These are phyloP conservation scores for Colletotrichum incanum DNA, from an alignment of 2,329 filamentous ascomycete genomes.

Conservation along the genomic window DNA sequence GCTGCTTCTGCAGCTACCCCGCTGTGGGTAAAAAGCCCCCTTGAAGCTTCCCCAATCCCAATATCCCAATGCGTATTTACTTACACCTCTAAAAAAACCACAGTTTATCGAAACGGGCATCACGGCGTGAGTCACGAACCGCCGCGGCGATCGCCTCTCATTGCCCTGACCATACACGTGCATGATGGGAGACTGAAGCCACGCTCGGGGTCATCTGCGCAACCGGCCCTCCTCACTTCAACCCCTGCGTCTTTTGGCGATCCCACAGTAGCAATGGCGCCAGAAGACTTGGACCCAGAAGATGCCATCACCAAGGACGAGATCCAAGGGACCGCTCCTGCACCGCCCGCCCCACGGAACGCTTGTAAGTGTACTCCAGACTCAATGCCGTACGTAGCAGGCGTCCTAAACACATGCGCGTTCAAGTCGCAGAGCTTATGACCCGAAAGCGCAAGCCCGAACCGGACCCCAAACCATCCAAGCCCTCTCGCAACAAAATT, in stretches of 20 bases:
- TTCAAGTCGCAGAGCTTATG: constrained; percentile 57
- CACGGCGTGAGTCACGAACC: not conserved
- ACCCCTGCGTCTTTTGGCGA: not conserved
- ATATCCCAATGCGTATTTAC: not conserved
- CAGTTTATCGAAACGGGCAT: not conserved
- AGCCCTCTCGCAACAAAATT: constrained; percentile 48
- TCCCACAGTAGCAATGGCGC: constrained; percentile 45
- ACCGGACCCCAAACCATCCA: constrained; percentile 26
- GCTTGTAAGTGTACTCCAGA: constrained; percentile 56
- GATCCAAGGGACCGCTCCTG: constrained; percentile 53
- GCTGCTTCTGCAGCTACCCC: constrained; percentile 13
- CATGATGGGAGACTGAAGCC: constrained; percentile 12
- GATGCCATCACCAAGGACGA: constrained; percentile 62
- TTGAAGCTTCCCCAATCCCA: not conserved
- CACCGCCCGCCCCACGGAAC: constrained; percentile 52
- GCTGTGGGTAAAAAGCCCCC: constrained; percentile 11
- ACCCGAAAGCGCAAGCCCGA: constrained; percentile 54
- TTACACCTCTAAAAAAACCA: not conserved
- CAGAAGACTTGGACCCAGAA: constrained; percentile 50
- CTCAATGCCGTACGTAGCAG: constrained; percentile 5
- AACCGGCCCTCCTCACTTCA: not conserved
- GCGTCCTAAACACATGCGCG: not conserved
- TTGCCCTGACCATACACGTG: not conserved
- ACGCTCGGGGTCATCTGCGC: constrained; percentile 1
- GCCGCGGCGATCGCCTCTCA: not conserved